Base-by-base conservation (phyloP, 495 filamentous ascomycete species). In the Penicillium cosmopolitanum region DNA sequence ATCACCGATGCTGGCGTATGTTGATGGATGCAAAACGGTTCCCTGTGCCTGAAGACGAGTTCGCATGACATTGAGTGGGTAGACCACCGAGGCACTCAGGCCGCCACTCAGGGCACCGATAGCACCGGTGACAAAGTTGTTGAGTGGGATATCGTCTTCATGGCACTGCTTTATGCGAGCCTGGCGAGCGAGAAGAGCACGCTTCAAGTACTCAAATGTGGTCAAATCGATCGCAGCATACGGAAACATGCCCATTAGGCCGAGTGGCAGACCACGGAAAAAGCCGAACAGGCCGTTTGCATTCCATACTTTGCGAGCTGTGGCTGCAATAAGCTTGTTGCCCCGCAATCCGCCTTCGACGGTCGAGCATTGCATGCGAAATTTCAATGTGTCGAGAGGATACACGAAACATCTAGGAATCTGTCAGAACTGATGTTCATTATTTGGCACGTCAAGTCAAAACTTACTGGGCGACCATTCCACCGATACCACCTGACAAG, bases 221-320 rank as follows among this genome's bases (percentile, higher is more conserved):
- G 91, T 89, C 59, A 99, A 85, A 70, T 99, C 95, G 71, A 99
- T 95, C 38, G 95, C 96, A 35, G 91, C 91, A 74, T 99, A 99
- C 2, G 95, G 95, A 68, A 98, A 98, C 87, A 98, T 96, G 69
- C 95, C 95, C 51, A 96, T 68, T 3, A 99, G 81, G 18, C 96
- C 95, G 79, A 97, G 89, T 0, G 92, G 91, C 35, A 98, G 84
- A 16, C 95, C 95, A 58, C 94, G 92, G 70, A 98, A 99, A 61
- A 91, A 96, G 18, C 89, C 82, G 43, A 84, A 81, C 25, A 93
- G 48, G 35, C 92, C 92, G 47, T 86, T 87, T 52, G 84, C 82
- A 33, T 81, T 82, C 83, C 87, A 93, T 84, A 98, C 96, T 65
- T 91, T 95, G 66, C 80, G 84, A 4, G 89, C 87, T 4, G 93